phyloP scores from a whole-genome alignment of 73 alveolate genomes.

The Tetrahymena thermophila region DNA sequence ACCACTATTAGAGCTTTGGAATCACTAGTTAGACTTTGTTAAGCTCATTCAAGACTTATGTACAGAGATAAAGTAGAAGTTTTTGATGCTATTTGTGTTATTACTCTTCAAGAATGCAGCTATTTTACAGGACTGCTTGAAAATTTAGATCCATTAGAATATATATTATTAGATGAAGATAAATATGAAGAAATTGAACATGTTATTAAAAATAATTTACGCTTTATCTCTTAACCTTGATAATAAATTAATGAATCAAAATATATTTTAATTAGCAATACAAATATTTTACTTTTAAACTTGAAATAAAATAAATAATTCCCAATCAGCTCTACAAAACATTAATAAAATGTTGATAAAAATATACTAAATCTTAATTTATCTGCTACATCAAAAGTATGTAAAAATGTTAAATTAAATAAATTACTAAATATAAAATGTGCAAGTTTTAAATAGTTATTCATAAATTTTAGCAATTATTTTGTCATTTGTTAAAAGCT shows the following conservation, averaged over 20 bases:
- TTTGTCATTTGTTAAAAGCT: no score
- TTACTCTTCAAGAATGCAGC: constrained; percentile 58
- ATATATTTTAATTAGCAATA: neutral
- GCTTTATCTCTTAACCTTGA: neutral
- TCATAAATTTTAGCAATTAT: no score
- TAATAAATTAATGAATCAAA: neutral
- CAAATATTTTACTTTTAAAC: no score
- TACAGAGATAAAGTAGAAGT: constrained; percentile 48
- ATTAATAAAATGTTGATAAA: no score
- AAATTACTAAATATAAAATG: no score
- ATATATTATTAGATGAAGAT: neutral
- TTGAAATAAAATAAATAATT: no score
- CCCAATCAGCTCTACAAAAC: neutral
- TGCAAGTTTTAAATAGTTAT: no score
- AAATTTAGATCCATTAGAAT: neutral
- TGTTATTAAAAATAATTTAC: neutral
- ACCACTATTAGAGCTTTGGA: constrained; percentile 68
- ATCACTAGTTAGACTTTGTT: constrained; percentile 60
- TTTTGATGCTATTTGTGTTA: constrained; percentile 66
- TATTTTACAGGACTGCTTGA: constrained; percentile 12
- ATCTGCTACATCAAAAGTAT: no score
- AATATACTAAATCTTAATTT: no score
- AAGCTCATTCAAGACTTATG: constrained; percentile 79
- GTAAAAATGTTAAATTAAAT: no score
- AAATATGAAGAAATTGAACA: neutral